Evolutionary conservation across 2,329 filamentous ascomycete species (phyloP).

Genomic region (Hypoxylon sp.): DNA sequence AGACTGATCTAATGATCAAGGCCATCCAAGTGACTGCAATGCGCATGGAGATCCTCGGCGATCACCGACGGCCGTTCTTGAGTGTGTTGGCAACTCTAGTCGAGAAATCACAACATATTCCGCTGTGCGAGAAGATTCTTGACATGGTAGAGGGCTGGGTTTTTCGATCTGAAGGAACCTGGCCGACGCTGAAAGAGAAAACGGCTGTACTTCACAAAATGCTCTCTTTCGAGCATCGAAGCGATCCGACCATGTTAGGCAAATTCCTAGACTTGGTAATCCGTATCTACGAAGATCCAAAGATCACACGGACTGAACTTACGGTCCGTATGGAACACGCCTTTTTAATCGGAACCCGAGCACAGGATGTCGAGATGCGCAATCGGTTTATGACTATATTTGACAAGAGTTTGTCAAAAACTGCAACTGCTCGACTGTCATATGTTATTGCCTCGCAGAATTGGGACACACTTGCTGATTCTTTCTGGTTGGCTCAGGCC

Average conservation of each 20-base stretch:
- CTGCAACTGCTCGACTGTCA: slow-evolving; percentile 87
- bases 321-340: slow-evolving; percentile 98
- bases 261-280: slow-evolving; percentile 97
- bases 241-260: slow-evolving; percentile 86
- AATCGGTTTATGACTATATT: slow-evolving; percentile 98
- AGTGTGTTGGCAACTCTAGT: slow-evolving; percentile 95
- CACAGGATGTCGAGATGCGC: slow-evolving; percentile 95
- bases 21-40: slow-evolving; percentile 93
- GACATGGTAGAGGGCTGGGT: slow-evolving; percentile 97
- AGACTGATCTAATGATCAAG: slow-evolving; percentile 92
- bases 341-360: slow-evolving; percentile 94
- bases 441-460: slow-evolving; percentile 95
- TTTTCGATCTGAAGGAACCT: slow-evolving; percentile 93
- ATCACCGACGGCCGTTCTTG: slow-evolving; percentile 92
- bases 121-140: slow-evolving; percentile 91
- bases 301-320: slow-evolving; percentile 93
- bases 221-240: slow-evolving; percentile 90
- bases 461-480: slow-evolving; percentile 95
- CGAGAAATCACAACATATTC: slow-evolving; percentile 90
- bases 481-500: slow-evolving; percentile 97
- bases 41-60: slow-evolving; percentile 92
- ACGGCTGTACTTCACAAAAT: slow-evolving; percentile 99
- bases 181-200: slow-evolving; percentile 98
- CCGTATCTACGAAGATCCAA: slow-evolving; percentile 97
- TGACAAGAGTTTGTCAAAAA: slow-evolving; percentile 93